These are phyloP conservation scores for Tetrapisispora pingtungensis DNA, from an alignment of 805 yeast species.

Conservation along the genomic window DNA sequence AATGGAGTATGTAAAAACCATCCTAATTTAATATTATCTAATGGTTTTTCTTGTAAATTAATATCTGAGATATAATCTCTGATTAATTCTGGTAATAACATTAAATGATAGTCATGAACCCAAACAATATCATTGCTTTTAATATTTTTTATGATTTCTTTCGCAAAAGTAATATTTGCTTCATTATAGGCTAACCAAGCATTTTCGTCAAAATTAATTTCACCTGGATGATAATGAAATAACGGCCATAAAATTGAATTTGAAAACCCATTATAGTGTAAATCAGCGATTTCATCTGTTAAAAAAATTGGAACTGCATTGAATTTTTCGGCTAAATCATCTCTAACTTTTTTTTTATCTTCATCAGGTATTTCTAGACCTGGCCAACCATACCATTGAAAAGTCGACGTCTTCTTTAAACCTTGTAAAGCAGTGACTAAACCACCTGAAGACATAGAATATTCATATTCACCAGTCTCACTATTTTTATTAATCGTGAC, in stretches of 20 bases:
- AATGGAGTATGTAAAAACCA: slow-evolving; percentile 96
- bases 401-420: slow-evolving; percentile 65
- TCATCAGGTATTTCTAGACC: slow-evolving; percentile 75
- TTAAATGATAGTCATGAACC: slow-evolving; percentile 97
- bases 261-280: slow-evolving; percentile 93
- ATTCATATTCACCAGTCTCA: slow-evolving; percentile 55
- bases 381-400: slow-evolving; percentile 99
- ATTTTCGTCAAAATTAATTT: slow-evolving; percentile 92
- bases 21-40: slow-evolving; percentile 64
- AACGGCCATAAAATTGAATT: slow-evolving; percentile 96
- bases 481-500: slow-evolving; percentile 69
- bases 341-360: slow-evolving; percentile 58
- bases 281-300: slow-evolving; percentile 81
- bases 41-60: slow-evolving; percentile 22
- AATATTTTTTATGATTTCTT: slow-evolving; percentile 56
- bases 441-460: slow-evolving; percentile 95
- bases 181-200: slow-evolving; percentile 98
- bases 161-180: slow-evolving; percentile 78
- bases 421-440: slow-evolving; percentile 94
- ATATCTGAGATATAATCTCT: slow-evolving; percentile 42
- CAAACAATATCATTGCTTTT: slow-evolving; percentile 83
- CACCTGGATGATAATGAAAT: slow-evolving; percentile 98
- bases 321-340: slow-evolving; percentile 65
- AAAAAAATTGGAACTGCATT: slow-evolving; percentile 85
- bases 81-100: slow-evolving; percentile 86